Conservation (phyloP, 768 basidiomycete species). For the Amanita phalloides region DNA sequence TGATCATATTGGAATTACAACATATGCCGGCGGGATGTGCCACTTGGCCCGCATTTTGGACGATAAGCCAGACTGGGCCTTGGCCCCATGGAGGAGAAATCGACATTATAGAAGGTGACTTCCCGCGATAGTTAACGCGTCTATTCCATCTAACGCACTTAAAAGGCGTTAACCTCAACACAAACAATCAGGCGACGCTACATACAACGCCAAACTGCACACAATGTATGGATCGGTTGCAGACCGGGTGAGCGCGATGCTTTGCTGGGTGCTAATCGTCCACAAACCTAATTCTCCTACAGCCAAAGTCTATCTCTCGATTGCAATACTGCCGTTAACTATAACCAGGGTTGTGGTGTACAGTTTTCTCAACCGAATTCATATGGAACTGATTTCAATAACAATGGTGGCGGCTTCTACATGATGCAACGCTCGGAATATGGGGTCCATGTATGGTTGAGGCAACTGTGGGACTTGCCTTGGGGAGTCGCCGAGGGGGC, state of each 20-base stretch:
- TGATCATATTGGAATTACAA: constrained; percentile 38
- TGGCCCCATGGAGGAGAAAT: constrained; percentile 58
- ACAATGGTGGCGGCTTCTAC: constrained; percentile 48
- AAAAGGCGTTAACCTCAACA: constrained; percentile 38
- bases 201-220: constrained; percentile 42
- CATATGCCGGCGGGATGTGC: constrained; percentile 54
- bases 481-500: constrained; percentile 19
- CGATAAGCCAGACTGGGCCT: constrained; percentile 33
- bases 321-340: constrained; percentile 40
- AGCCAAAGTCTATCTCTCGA: constrained; percentile 30
- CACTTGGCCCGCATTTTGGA: constrained; percentile 63
- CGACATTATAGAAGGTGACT: constrained; percentile 46
- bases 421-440: constrained; percentile 32
- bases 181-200: constrained; percentile 37
- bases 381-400: constrained; percentile 40
- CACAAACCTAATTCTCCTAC: not conserved
- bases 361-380: constrained; percentile 25
- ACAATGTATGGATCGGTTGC: constrained; percentile 28
- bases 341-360: constrained; percentile 55
- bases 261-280: not conserved
- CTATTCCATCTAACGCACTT: not conserved
- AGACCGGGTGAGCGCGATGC: constrained; percentile 32
- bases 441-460: constrained; percentile 56
- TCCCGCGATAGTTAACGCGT: not conserved
- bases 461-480: constrained; percentile 32